Base-by-base conservation (phyloP, 495 filamentous ascomycete genomes). In the Lepidopterella palustris region DNA sequence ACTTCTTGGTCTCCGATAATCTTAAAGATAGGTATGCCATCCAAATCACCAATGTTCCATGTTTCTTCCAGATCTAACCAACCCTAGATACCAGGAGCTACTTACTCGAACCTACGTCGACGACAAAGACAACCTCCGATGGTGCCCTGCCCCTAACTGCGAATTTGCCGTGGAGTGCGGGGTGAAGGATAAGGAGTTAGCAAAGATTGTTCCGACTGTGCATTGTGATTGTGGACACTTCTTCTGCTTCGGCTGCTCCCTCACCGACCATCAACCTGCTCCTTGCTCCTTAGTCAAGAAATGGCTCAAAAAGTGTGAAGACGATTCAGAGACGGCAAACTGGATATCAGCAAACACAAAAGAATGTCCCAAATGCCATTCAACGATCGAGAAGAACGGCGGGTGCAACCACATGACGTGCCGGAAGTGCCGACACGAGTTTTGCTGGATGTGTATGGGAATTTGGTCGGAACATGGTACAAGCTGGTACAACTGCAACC, bases 391-490 rank as follows among this genome's bases (percentile, higher is more conserved):
- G 77, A 98, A 98, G 80, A 98, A 98, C 63, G 93, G 93, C 18
- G 93, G 93, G 4, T 98, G 93, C 75, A 98, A 98, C 78, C 93
- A 98, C 70, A 98, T 98, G 93, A 98, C 93, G 0, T 98, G 93
- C 73, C 83, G 93, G 47, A 98, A 98, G 74, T 98, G 93, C 78
- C 92, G 93, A 68, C 87, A 97, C 70, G 93, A 98, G 72, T 98
- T 98, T 68, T 98, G 93, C 77, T 98, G 93, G 93, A 97, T 98
- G 84, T 98, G 93, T 72, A 98, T 98, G 93, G 93, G 93, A 0
- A 77, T 95, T 8, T 98, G 93, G 93, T 91, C 90, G 1, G 93
- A 98, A 71, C 93, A 98, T 68, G 93, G 93, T 57, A 97, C 93
- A n/a, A 96, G 90, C 75, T 98, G 93, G 93, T 98, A 98, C 75